Evolutionary conservation across 192 early-diverging fungal genomes (phyloP), one percentile per base, ranked within the genome.

Genomic region (Rhizophagus sp.): DNA sequence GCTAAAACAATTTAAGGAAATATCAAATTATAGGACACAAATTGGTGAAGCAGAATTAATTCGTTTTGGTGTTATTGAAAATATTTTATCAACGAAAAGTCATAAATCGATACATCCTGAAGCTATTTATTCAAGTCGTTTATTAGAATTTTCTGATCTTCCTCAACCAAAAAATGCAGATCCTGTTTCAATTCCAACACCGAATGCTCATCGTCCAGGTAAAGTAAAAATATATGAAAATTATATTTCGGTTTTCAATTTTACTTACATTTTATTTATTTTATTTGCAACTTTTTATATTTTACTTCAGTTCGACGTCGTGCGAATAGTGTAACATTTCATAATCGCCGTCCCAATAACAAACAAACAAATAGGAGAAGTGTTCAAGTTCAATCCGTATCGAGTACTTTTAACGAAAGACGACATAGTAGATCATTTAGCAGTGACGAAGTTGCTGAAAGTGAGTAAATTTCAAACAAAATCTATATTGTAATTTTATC

Each of bases 61-160:
- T 41, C 33, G 68, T 4, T 9, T 36, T 12, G 19, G 17, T 30
- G 39, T 69, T 24, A 36, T 34, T 69, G 27, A 69, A 41, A n/a
- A 44, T 41, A 1, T 41, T 70, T 39, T 33, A 10, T n/a, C 22
- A 17, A 41, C 36, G 0, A 70, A 12, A 8, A 24, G n/a, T 33
- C 27, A 19, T 33, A 33, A 68, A 24, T 25, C 4, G 24, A 24
- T 39, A 70, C 68, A 70, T 41, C 68, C 68, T 22, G 36, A 70
- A 70, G 68, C 68, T n/a, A 41, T 39, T 41, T 70, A 70, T 70
- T 24, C 68, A 22, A 70, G 68, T 70, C 33, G 68, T 8, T 1
- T n/a, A 70, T n/a, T 70, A n/a, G 33, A 36, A 39, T 70, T 75
- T 33, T 9, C 15, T 15, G 17, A 62, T 8, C 27, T 75, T n/a